Percentiles rank a stretch among this genome's conserved stretches.
Conservation (phyloP, 495 filamentous ascomycete genomes). For the Aspergillus sclerotioniger region DNA sequence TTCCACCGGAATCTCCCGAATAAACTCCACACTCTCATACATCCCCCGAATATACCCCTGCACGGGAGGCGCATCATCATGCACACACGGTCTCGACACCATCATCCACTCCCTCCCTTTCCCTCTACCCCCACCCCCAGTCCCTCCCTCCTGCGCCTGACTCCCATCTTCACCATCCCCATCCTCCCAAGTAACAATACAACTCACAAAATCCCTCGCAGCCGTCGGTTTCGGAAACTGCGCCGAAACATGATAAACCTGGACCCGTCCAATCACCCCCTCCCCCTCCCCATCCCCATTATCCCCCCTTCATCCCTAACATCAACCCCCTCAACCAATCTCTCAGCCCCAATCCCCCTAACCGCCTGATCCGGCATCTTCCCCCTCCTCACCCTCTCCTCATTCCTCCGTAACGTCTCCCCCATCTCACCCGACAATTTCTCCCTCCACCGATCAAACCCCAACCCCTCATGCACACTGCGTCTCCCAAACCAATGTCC, state of each 20-base stretch:
- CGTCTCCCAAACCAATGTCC: conserved; percentile 88
- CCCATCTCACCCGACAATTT: conserved; percentile 49
- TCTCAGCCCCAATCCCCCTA: conserved; percentile 80
- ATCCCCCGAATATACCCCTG: conserved; percentile 74
- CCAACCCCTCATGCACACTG: conserved; percentile 74
- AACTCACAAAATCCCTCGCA: conserved; percentile 80
- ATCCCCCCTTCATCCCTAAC: conserved; percentile 55
- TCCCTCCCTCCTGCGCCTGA: too few species aligned
- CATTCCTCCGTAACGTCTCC: conserved; percentile 57
- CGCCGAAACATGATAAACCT: conserved; percentile 80
- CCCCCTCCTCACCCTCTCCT: conserved; percentile 49
- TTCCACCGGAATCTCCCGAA: conserved; percentile 72
- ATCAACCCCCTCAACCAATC: conserved; percentile 58
- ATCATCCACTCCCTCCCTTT: conserved; percentile 71
- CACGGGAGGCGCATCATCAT: conserved; percentile 66
- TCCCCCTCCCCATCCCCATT: conserved; percentile 48
- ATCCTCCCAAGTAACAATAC: conserved; percentile 59
- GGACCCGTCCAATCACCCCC: conserved; percentile 27
- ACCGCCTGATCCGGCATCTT: conserved; percentile 54
- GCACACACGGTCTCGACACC: conserved; percentile 77
- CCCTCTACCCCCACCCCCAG: conserved; percentile 1
- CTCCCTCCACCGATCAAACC: conserved; percentile 64
- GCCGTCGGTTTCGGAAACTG: conserved; percentile 88
- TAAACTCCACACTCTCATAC: conserved; percentile 91
- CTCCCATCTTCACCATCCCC: conserved; percentile 21